phyloP scores from a whole-genome alignment of 768 basidiomycete species.

The Kwoniella sp. region DNA sequence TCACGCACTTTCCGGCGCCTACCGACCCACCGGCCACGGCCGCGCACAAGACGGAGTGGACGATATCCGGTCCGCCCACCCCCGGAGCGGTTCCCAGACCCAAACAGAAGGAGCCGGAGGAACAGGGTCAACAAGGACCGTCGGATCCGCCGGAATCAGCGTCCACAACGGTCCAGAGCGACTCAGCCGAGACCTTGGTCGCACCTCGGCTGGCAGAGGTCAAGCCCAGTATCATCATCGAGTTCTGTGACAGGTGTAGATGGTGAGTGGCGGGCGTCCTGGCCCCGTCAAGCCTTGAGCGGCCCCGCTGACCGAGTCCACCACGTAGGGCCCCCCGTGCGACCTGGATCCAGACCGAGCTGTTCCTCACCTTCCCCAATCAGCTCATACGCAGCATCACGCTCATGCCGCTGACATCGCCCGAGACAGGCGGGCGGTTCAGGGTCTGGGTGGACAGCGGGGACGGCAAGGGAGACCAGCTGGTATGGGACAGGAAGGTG shows the following conservation, averaged over 20 bases:
- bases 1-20: background rate
- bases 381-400: slow-evolving; percentile 65
- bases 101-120: background rate
- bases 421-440: slow-evolving; percentile 84
- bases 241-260: slow-evolving; percentile 89
- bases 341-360: slow-evolving; percentile 87
- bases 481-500: slow-evolving; percentile 81
- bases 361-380: slow-evolving; percentile 83
- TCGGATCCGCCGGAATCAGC: background rate
- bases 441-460: slow-evolving; percentile 70
- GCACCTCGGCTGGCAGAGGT: slow-evolving; percentile 1
- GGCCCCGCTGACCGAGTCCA: background rate
- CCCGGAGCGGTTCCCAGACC: background rate
- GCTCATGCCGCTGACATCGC: slow-evolving; percentile 67
- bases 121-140: background rate
- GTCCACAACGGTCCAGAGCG: background rate
- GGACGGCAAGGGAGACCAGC: slow-evolving; percentile 16
- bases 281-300: background rate
- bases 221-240: slow-evolving; percentile 66
- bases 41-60: slow-evolving; percentile 5
- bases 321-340: slow-evolving; percentile 77
- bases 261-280: slow-evolving; percentile 61
- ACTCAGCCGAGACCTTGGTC: background rate
- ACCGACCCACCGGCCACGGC: slow-evolving; percentile 6
- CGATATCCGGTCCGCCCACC: slow-evolving; percentile 2